Base-by-base conservation (phyloP, 73 alveolate genomes). In the Symbiodinium pilosum region DNA sequence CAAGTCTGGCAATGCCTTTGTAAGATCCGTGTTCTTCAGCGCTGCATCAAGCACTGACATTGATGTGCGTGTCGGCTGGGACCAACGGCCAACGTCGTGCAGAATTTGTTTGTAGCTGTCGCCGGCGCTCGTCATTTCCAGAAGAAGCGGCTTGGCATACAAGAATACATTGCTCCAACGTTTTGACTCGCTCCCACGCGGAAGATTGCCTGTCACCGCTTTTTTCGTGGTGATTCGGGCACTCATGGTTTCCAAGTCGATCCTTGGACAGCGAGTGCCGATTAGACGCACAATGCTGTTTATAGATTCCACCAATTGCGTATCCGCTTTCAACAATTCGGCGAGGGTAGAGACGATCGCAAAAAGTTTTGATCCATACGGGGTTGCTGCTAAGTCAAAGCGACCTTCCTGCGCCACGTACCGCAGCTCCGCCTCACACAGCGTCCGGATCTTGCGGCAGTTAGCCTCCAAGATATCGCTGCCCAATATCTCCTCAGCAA, bases 301-400 rank as follows among this genome's bases (percentile, higher is more conserved):
- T 20, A 83, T 40, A 39, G 68, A 40, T 40, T 83, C 89, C 8
- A 83, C 89, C 56, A 83, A 36, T 40, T 83, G 89, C 34, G 89
- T 83, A 20, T 83, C 89, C 1, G 40, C 64, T 1, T 43, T 40
- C n/a, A 83, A 24, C 3, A 83, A 32, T 38, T 12, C 36, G 44
- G 89, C 30, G 38, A 83, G 39, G 1, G 68, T 14, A n/a, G 40
- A 20, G 4, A 83, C 39, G 39, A 83, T 34, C 4, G 89, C 89
- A 83, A 40, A 39, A 4, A 83, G 64, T 18, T 20, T 2, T 1
- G 56, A 39, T 14, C 89, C 89, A 20, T 40, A 39, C 42, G 30
- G n/a, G 44, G 41, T 83, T 38, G 68, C 89, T 8, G 20, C 36
- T 18, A 40, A 28, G 36, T 83, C 26, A 9, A 83, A 38, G 43